Conservation (phyloP, 805 yeast species). For the Myxozyma melibiosi region DNA sequence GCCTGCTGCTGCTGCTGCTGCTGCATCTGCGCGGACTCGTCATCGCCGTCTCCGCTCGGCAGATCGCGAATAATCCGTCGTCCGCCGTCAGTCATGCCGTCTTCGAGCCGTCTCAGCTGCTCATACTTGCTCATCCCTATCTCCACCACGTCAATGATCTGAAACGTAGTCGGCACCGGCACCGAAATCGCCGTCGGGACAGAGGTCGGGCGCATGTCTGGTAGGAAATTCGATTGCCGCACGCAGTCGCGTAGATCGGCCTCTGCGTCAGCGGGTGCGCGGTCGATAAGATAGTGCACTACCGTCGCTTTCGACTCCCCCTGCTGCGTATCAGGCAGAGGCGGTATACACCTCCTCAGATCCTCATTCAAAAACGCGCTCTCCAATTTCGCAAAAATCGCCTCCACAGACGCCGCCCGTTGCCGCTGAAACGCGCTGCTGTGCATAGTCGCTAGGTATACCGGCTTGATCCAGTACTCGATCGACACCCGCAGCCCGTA, state of each 20-base stretch:
- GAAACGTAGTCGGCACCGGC: slow-evolving; percentile 23
- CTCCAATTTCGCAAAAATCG: slow-evolving; percentile 8
- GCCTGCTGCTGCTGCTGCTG: background rate
- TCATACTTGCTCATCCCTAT: slow-evolving; percentile 22
- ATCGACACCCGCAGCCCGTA: slow-evolving; percentile 15
- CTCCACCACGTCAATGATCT: slow-evolving; percentile 25
- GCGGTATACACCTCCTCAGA: slow-evolving; percentile 9
- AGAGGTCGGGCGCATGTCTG: background rate
- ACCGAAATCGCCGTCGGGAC: slow-evolving; percentile 1
- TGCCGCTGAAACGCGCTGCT: background rate
- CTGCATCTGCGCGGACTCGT: background rate
- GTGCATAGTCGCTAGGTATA: background rate
- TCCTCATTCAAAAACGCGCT: slow-evolving; percentile 15
- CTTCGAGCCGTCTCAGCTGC: slow-evolving; percentile 23
- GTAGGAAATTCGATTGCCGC: slow-evolving; percentile 10
- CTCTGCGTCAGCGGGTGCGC: background rate
- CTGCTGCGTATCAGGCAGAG: slow-evolving; percentile 2
- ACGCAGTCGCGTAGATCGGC: slow-evolving; percentile 5
- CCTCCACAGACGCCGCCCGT: background rate
- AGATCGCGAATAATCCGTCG: slow-evolving; percentile 19
- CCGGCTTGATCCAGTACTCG: slow-evolving; percentile 12
- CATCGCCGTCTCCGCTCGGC: background rate
- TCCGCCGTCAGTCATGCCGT: slow-evolving; percentile 8
- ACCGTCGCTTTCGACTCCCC: background rate
- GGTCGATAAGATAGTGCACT: background rate